Evolutionary conservation across 2,329 filamentous ascomycete species (phyloP).

Genomic region (Geosmithia morbida): DNA sequence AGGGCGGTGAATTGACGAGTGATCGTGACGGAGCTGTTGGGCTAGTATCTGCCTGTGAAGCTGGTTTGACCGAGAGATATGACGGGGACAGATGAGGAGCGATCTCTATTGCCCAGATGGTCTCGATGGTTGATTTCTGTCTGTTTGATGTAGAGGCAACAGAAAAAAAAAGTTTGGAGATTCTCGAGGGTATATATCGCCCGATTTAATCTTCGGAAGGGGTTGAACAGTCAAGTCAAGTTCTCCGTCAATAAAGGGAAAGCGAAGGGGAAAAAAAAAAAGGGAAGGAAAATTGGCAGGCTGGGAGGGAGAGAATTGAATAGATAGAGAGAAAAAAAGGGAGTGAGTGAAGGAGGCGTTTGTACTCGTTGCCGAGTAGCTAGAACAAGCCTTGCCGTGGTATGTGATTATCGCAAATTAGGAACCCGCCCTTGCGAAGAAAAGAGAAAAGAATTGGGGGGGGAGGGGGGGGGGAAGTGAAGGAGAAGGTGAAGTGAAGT

Average conservation of each 20-base stretch:
- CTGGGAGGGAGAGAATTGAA: background rate
- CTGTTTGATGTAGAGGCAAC: background rate
- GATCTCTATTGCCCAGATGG: background rate
- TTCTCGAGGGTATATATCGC: background rate
- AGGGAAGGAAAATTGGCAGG: background rate
- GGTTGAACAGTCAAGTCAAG: background rate
- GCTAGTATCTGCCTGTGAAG: background rate
- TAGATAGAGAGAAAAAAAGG: background rate
- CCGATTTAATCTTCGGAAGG: background rate
- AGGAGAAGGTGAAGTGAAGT: background rate
- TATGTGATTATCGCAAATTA: background rate
- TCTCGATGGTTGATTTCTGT: background rate
- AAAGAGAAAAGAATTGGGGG: background rate
- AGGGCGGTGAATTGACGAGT: background rate
- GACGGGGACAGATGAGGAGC: background rate
- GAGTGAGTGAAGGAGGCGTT: background rate
- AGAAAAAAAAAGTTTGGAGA: background rate
- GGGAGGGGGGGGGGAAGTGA: background rate
- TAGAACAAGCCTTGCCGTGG: background rate
- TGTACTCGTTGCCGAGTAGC: background rate
- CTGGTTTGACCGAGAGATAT: background rate
- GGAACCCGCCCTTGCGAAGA: background rate
- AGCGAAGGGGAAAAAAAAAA: background rate
- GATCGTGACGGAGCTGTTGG: background rate
- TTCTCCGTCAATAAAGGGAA: background rate